Evolutionary conservation across 306 rosid genomes (phyloP), one percentile per base, ranked within the genome.

Genomic region (Vigna hirtella): DNA sequence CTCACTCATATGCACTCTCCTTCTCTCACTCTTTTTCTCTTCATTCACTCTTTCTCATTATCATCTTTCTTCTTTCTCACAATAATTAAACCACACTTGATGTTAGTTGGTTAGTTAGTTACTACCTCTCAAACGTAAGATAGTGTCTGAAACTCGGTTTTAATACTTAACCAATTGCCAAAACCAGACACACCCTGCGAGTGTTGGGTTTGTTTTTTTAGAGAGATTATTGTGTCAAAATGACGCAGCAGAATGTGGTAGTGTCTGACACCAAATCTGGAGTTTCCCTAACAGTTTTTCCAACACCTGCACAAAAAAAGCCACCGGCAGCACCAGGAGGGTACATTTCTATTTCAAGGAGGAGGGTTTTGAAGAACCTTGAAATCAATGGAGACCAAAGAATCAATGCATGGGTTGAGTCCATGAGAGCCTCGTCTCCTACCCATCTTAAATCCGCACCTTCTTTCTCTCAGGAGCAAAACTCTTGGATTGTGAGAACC

Each of bases 381-480:
- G 96, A 90, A n/a, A 87, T 86, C 83, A 87, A 89, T 78, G 96
- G 88, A n/a, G 88, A 78, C 6, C 83, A 80, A 38, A 83, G 87
- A 86, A 82, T 89, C 67, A 91, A 82, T 73, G 57, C 91, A 3
- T 88, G 91, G 98, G 83, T 93, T 36, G 98, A 93, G 81, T 88
- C 98, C 52, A 89, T 91, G 94, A 86, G 88, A 68, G 90, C 96
- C 28, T 91, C 94, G 0, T 93, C 98, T 24, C 98, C 98, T 2
- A 85, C 91, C 17, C 96, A 84, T 72, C 45, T 58, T 42, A 86
- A 83, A 56, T 80, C 91, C 43, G 16, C 90, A 4, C 24, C 88
- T 72, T 77, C 89, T 74, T 24, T 85, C 8, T 40, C 81, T 14
- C 79, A 89, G n/a, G 85, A 82, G 20, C 81, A 84, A 0, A 82